Evolutionary conservation across 176 grass and related monocot genomes (phyloP).

Genomic region (Triticum timopheevii): DNA sequence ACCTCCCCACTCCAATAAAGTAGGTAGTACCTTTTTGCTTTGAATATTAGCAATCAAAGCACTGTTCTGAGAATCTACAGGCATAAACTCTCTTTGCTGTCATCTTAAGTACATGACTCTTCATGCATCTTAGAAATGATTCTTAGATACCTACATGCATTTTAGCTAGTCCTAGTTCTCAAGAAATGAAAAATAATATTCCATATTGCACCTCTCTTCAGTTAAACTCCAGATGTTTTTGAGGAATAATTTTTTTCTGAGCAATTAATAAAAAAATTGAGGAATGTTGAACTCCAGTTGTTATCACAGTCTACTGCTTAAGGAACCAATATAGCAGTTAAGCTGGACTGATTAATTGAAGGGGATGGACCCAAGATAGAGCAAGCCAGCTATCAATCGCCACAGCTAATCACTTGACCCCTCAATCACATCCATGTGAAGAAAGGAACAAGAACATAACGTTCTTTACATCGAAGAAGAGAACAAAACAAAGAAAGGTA

Average conservation of each 20-base stretch:
- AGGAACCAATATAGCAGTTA: background rate
- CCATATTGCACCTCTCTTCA: constrained; percentile 22
- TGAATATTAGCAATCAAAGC: constrained; percentile 32
- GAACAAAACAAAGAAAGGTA: constrained; percentile 33
- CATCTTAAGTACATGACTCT: constrained; percentile 29
- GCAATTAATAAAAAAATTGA: too few species aligned
- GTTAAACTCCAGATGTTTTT: too few species aligned
- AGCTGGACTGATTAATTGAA: constrained; percentile 9
- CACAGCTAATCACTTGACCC: background rate
- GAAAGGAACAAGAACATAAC: constrained; percentile 13
- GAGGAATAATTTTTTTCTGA: too few species aligned
- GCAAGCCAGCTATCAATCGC: constrained; percentile 24
- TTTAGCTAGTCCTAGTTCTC: constrained; percentile 14
- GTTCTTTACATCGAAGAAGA: constrained; percentile 19
- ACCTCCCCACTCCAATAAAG: constrained; percentile 35
- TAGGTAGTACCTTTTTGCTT: constrained; percentile 14
- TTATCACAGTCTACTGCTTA: background rate
- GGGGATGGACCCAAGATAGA: constrained; percentile 7
- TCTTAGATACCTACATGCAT: constrained; percentile 1
- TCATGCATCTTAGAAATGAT: constrained; percentile 23
- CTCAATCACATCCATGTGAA: constrained; percentile 22
- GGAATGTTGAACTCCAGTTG: constrained; percentile 19
- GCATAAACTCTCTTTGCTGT: constrained; percentile 31
- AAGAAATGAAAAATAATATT: background rate
- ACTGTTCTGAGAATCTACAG: constrained; percentile 23